Conservation (phyloP, 2,329 filamentous ascomycete genomes). For the Falciphora oryzae region DNA sequence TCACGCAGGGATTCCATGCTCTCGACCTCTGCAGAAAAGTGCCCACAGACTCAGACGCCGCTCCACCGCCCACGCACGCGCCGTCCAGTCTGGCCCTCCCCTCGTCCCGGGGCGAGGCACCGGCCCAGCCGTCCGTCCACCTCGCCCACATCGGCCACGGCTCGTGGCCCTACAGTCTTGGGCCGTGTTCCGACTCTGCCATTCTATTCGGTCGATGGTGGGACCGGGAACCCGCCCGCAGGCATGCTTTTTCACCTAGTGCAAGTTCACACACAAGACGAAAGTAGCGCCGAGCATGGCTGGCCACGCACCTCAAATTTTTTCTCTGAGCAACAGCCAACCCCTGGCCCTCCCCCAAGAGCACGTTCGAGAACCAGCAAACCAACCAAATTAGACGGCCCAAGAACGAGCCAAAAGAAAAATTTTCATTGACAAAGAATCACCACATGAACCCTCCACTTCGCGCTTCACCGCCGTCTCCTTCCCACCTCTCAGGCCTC, state of each 20-base stretch:
- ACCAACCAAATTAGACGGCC: neutral
- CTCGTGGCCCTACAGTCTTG: neutral
- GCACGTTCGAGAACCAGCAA: neutral
- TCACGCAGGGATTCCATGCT: neutral
- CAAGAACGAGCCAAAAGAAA: neutral
- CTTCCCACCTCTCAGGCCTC: neutral
- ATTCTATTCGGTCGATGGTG: neutral
- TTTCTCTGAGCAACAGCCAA: neutral
- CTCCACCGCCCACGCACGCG: neutral
- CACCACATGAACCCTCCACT: neutral
- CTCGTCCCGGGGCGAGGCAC: neutral
- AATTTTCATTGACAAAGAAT: constrained; percentile 1
- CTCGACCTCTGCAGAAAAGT: neutral
- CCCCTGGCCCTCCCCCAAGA: neutral
- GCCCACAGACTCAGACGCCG: neutral
- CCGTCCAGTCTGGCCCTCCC: neutral
- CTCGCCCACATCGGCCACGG: neutral
- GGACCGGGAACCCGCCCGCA: neutral
- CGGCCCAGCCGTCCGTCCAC: neutral
- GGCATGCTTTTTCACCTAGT: neutral
- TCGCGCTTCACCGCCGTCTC: neutral
- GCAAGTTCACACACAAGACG: neutral
- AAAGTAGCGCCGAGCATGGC: neutral
- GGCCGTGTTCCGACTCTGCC: neutral
- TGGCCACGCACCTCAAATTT: neutral